Conservation (phyloP, 331 rosid species). For the Quercus tomentella region DNA sequence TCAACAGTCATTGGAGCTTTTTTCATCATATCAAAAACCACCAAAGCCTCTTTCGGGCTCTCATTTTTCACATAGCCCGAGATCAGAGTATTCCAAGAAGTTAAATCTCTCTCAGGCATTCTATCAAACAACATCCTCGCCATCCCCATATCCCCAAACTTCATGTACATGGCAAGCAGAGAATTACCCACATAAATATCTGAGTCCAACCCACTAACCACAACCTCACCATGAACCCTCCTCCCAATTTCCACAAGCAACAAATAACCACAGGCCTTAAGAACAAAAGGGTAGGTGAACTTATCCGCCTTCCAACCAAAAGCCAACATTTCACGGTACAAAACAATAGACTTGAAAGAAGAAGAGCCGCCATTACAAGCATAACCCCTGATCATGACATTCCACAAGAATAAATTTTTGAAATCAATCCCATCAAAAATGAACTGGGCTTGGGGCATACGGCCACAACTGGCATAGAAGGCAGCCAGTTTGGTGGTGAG, state of each 20-base stretch:
- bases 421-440: constrained; percentile 8
- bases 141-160: constrained; percentile 33
- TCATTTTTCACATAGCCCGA: constrained; percentile 44
- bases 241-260: constrained; percentile 19
- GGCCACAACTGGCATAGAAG: constrained; percentile 45
- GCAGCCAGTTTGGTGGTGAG: constrained; percentile 57
- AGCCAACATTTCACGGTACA: constrained; percentile 46
- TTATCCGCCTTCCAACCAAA: constrained; percentile 24
- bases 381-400: constrained; percentile 56
- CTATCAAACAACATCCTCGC: constrained; percentile 52
- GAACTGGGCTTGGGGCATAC: constrained; percentile 37
- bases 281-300: constrained; percentile 33
- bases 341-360: constrained; percentile 23
- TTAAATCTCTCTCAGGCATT: constrained; percentile 48
- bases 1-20: constrained; percentile 40
- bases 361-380: constrained; percentile 23
- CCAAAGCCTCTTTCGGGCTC: constrained; percentile 28
- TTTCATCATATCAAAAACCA: constrained; percentile 26
- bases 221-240: constrained; percentile 25
- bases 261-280: constrained; percentile 32
- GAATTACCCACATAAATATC: constrained; percentile 53
- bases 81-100: constrained; percentile 52
- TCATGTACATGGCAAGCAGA: constrained; percentile 37
- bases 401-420: constrained; percentile 47
- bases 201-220: constrained; percentile 38